Base-by-base conservation (phyloP, 1,284 basidiomycete genomes). In the Termitomyces sp. region DNA sequence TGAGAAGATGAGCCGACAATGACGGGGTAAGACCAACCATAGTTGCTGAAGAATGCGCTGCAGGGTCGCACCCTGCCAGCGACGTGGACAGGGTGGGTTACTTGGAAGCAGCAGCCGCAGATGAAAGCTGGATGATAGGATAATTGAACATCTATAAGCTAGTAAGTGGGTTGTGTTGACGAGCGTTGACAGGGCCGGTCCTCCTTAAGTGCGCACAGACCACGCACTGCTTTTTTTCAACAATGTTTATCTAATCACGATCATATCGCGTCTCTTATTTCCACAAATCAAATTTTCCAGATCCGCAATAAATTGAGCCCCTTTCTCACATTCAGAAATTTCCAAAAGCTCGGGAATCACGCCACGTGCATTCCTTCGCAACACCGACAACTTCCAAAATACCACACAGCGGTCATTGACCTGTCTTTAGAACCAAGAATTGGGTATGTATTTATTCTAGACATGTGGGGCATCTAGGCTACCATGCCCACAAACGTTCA, bases 161-260 rank as follows among this genome's bases (percentile, higher is more conserved):
- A 58, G 60, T 60, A 60, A 60, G 57, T 53, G 58, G 60, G 60
- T 60, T 59, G 64, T 76, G 74, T 76, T 74, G 74, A 72, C 72
- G 57, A 68, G 54, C 62, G 75, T 77, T 76, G 73, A 74, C 75
- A 72, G 68, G 69, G 51, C 68, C 68, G 66, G 62, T 56, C 57
- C 64, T 62, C 67, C 63, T 69, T 69, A 56, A 50, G 37, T 39
- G 57, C 62, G 71, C 70, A 72, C 71, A 62, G 69, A 66, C 70
- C 69, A 63, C 21, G 47, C 64, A 66, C 68, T 60, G 63, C 61
- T 55, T 61, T 53, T 46, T 49, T 28, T 42, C 35, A 49, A 31
- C 14, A 13, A 30, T 30, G 28, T 30, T 50, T 49, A 56, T 53
- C 38, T 56, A 56, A 53, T 50, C 54, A 28, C 35, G 21, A 52